Evolutionary conservation across 345 rosid genomes (phyloP).

Genomic region (Dimocarpus longan): DNA sequence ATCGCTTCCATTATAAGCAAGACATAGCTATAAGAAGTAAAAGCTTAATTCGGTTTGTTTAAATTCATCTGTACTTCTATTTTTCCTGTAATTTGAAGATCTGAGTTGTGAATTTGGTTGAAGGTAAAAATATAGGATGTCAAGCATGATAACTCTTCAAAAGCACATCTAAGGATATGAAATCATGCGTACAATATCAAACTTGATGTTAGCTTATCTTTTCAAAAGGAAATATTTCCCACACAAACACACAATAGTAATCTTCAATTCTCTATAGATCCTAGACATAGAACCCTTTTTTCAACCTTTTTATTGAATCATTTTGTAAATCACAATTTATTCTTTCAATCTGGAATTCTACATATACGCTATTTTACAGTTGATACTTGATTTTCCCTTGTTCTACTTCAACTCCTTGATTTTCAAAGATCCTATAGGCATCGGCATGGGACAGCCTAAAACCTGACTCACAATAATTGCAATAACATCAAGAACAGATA

Average conservation of each 20-base stretch:
- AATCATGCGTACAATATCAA: not conserved
- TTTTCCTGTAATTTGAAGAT: not conserved
- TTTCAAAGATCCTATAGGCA: constrained; percentile 77
- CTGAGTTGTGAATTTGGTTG: not conserved
- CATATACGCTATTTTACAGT: not conserved
- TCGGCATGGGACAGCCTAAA: constrained; percentile 67
- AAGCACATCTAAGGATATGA: not conserved
- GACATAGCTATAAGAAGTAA: not conserved
- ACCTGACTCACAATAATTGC: constrained; percentile 78
- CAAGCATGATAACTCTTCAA: not conserved
- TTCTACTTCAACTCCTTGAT: not conserved
- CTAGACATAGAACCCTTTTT: not conserved
- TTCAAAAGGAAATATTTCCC: not conserved
- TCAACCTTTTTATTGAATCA: not conserved
- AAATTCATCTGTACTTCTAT: not conserved
- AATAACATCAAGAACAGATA: constrained; percentile 74
- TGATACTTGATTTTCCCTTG: not conserved
- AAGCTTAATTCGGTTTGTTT: not conserved
- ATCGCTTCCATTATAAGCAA: no score
- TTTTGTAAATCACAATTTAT: not conserved
- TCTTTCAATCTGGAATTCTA: not conserved
- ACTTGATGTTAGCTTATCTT: not conserved
- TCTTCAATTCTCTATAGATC: not conserved
- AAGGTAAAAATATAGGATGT: not conserved
- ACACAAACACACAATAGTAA: not conserved